Percentiles rank a stretch among this genome's conserved stretches.
Evolutionary conservation across 306 rosid species (phyloP).

Genomic region (Delonix regia): DNA sequence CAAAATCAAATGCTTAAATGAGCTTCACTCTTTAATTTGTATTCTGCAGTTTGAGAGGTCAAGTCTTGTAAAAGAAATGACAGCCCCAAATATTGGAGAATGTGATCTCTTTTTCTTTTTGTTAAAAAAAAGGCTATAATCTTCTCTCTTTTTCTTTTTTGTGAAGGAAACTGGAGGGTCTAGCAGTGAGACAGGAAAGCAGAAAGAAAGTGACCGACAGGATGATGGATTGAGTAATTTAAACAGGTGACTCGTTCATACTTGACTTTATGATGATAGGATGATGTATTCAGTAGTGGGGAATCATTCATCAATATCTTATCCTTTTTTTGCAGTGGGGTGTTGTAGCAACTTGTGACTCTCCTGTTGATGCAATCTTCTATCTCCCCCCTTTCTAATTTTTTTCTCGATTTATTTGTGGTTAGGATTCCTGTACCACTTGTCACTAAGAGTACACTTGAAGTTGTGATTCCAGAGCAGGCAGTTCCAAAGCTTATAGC

Average conservation of each 20-base stretch:
- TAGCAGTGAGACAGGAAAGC: constrained; percentile 55
- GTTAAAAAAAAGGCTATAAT: constrained; percentile 4
- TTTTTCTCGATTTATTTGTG: not conserved
- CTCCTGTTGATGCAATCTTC: constrained; percentile 10
- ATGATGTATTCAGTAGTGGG: constrained; percentile 11
- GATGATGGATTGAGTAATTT: constrained; percentile 66
- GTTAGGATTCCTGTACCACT: constrained; percentile 77
- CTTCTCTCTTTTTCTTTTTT: not conserved
- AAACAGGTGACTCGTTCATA: constrained; percentile 60
- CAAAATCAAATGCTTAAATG: not conserved
- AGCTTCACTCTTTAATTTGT: not conserved
- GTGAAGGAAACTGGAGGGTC: constrained; percentile 69
- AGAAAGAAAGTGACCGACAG: constrained; percentile 65
- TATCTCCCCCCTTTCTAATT: constrained; percentile 18
- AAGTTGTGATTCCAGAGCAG: constrained; percentile 85
- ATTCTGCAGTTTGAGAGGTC: not conserved
- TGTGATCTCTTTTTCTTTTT: constrained; percentile 13
- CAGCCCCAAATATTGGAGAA: constrained; percentile 23
- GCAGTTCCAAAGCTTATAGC: constrained; percentile 88
- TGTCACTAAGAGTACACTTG: constrained; percentile 88
- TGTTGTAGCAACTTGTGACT: constrained; percentile 3
- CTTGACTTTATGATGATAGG: constrained; percentile 14
- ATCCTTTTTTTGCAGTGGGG: constrained; percentile 4
- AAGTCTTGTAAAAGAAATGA: constrained; percentile 1
- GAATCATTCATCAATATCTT: constrained; percentile 17